Evolutionary conservation across 371 early-diverging fungal genomes (phyloP), one percentile per base, ranked within the genome.

Genomic region (Haplosporangium sp.): DNA sequence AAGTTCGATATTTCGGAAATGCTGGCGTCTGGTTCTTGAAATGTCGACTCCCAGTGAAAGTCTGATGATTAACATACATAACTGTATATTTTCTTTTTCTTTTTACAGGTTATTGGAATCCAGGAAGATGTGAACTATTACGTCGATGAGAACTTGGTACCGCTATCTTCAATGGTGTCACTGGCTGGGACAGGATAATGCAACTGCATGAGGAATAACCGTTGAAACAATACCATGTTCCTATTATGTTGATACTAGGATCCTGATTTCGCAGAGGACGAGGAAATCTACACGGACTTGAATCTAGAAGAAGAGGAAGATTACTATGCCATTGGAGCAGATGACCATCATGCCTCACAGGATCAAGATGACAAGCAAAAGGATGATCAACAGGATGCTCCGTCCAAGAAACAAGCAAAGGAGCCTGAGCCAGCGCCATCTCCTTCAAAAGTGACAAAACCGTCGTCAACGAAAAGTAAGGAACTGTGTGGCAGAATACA

Each of bases 101-200:
- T 8, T 41, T 50, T 46, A 36, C 73, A 93, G 90, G 91, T 93
- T 29, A 73, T 85, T 76, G 86, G 68, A 23, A 90, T 97, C 71
- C 88, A 92, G 74, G 98, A 98, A 45, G 89, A 91, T 58, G 91
- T 98, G 16, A 88, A 91, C 50, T 97, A 95, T 76, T 98, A 98
- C 77, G 92, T 96, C 1, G 96, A 97, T 50, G 82, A 81, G 62
- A 95, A 96, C 83, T 89, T 91, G 79, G 88, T 84, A 81, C 16
- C 64, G 38, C 23, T 23, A n/a, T 9, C 4, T 16, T 16, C 11
- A 20, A 36, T 43, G 37, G n/a, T 20, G 18, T 52, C 40, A 54
- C 8, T 23, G 5, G 52, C 8, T 18, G 43, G 13, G 43, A 43
- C 13, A 43, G 10, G 43, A 43, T 9, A 9, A 13, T 7, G 43